Evolutionary conservation across 306 rosid genomes (phyloP).

Genomic region (Vicia villosa): DNA sequence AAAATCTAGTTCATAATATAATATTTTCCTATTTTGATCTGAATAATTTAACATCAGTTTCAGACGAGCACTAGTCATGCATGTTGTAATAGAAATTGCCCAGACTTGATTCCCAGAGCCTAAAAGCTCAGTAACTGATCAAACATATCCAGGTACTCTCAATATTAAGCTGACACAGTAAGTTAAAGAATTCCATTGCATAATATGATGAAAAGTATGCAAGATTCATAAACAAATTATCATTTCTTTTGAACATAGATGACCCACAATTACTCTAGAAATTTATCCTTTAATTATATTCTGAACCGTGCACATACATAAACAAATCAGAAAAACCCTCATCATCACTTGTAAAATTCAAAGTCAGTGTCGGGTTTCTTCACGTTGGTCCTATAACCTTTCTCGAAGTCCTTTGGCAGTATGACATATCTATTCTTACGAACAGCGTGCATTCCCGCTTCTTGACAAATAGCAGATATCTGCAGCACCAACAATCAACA

Average conservation of each 20-base stretch:
- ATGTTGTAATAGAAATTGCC: neutral
- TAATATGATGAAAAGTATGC: slow-evolving; percentile 12
- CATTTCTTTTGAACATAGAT: slow-evolving; percentile 21
- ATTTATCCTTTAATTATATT: slow-evolving; percentile 21
- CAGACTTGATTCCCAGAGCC: neutral
- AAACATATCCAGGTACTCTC: neutral
- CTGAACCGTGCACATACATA: neutral
- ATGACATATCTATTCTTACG: slow-evolving; percentile 95
- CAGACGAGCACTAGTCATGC: too few relatives aligned
- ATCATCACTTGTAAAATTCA: slow-evolving; percentile 90
- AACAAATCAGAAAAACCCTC: neutral
- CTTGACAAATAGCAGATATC: slow-evolving; percentile 98
- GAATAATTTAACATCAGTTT: too few relatives aligned
- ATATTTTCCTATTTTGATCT: too few relatives aligned
- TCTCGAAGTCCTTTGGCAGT: slow-evolving; percentile 97
- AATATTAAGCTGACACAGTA: slow-evolving; percentile 10
- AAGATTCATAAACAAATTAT: slow-evolving; percentile 6
- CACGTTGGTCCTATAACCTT: slow-evolving; percentile 94
- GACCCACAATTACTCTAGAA: slow-evolving; percentile 28
- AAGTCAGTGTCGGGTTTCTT: slow-evolving; percentile 99
- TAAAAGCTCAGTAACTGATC: neutral
- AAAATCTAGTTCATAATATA: too few relatives aligned
- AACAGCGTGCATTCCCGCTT: slow-evolving; percentile 99
- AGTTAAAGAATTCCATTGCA: slow-evolving; percentile 18
- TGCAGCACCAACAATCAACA: slow-evolving; percentile 38